These are phyloP conservation scores for Eucalyptus tenuipes DNA, from an alignment of 345 rosid species.

Conservation along the genomic window DNA sequence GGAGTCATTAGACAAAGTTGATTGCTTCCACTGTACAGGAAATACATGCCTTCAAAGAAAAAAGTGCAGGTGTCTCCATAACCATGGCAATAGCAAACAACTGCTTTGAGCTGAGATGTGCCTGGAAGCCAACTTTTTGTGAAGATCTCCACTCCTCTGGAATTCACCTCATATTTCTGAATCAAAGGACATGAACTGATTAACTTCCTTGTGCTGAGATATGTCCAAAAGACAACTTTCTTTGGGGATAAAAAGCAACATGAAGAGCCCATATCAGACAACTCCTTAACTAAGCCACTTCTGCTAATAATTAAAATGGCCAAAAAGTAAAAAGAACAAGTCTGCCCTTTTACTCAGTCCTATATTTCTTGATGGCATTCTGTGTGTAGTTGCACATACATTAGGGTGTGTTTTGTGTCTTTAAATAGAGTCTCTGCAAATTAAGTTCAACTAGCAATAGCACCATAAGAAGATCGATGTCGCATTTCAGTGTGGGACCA, in stretches of 20 bases:
- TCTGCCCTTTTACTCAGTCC: not conserved
- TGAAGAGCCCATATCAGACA: not conserved
- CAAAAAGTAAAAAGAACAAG: not conserved
- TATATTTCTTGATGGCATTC: not conserved
- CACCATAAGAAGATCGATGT: not conserved
- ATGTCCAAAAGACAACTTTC: constrained; percentile 71
- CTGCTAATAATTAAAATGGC: not conserved
- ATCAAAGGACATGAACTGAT: not conserved
- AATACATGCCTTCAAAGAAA: constrained; percentile 73
- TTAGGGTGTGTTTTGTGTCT: not conserved
- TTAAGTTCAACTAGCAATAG: not conserved
- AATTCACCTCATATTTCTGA: constrained; percentile 70
- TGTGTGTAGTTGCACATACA: not conserved
- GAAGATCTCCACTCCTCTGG: constrained; percentile 84
- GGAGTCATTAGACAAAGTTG: not conserved
- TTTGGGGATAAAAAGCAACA: constrained; percentile 24
- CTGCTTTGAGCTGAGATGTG: constrained; percentile 45
- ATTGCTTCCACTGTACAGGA: not conserved
- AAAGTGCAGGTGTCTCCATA: constrained; percentile 98
- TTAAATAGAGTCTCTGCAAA: not conserved
- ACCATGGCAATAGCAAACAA: constrained; percentile 87
- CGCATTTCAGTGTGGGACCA: not conserved
- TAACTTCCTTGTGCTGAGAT: constrained; percentile 41
- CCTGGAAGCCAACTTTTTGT: constrained; percentile 83
- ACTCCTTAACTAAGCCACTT: not conserved